A percentile compares a stretch with the other conserved stretches of the same genome.
These are phyloP conservation scores for Ambrosiella beaveri DNA, from an alignment of 2,329 filamentous ascomycete genomes.

Conservation along the genomic window DNA sequence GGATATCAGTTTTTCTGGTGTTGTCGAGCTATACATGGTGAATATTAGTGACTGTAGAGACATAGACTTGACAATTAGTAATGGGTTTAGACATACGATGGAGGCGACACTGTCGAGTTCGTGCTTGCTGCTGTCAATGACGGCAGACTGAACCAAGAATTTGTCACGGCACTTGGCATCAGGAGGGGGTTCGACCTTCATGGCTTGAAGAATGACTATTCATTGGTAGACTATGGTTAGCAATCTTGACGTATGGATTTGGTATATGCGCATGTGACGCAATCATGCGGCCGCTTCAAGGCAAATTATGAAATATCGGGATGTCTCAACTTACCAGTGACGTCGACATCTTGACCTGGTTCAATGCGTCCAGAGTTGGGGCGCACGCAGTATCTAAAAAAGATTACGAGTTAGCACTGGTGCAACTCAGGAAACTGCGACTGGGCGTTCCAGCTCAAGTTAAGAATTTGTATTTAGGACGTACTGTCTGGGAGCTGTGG, in stretches of 20 bases:
- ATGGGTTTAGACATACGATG: constrained; percentile 43
- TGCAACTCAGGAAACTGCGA: constrained; percentile 15
- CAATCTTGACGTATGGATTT: not conserved
- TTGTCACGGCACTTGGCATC: constrained; percentile 93
- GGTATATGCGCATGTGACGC: constrained; percentile 16
- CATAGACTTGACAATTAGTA: not conserved
- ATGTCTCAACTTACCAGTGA: constrained; percentile 49
- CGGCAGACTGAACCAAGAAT: constrained; percentile 86
- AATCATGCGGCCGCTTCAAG: not conserved
- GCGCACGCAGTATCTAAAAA: constrained; percentile 76
- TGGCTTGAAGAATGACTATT: constrained; percentile 81
- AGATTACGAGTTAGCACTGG: not conserved
- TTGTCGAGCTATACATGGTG: constrained; percentile 49
- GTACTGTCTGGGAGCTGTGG: constrained; percentile 96
- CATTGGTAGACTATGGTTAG: too few relatives aligned
- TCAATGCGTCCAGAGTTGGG: constrained; percentile 95
- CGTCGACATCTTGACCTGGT: constrained; percentile 74
- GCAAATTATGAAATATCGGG: not conserved
- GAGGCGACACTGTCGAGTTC: constrained; percentile 65
- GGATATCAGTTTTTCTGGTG: constrained; percentile 60
- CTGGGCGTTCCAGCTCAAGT: not conserved
- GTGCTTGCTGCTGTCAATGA: constrained; percentile 57
- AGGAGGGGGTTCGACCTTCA: constrained; percentile 80
- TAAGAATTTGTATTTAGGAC: constrained; percentile 17
- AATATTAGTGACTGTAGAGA: not conserved